Base-by-base conservation (phyloP, 2,329 filamentous ascomycete genomes). In the Clonostachys rosea region DNA sequence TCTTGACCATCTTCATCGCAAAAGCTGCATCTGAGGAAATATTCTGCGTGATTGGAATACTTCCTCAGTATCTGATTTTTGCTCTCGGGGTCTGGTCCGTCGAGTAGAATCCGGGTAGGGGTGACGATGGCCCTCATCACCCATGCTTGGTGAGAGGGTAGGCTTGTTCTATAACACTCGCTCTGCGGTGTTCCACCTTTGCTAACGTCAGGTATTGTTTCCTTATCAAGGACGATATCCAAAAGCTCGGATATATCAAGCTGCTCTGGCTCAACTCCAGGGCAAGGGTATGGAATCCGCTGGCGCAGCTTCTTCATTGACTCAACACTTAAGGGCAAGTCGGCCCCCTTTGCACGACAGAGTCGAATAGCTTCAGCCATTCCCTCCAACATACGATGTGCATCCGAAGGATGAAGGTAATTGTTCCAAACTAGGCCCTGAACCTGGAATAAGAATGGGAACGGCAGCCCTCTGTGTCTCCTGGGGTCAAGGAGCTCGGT, bases 41-140 rank as follows among this genome's bases (percentile, higher is more conserved):
- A 73, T 42, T 87, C 79, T 2, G 75, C 75, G 47, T 83, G 70
- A 0, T 75, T 56, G 1, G 73, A 62, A 52, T 83, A 89, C 52
- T 80, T 79, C n/a, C 87, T 78, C 14, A 91, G 67, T 4, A 91
- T 79, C 5, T 86, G 74, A 56, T 91, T 91, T 49, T 81, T 84
- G 7, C 78, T 78, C 58, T 89, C 87, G 1, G 78, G 67, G 44
- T 85, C 82, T 0, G 84, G 84, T 0, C 84, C 84, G 8, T 72
- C 67, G 1, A 87, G 68, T 17, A 69, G 71, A 17, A 80, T 69
- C 2, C 79, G 71, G 1, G 79, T 75, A 0, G 84, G 84, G 0
- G 83, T 87, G 10, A 88, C 74, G 35, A 69, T 65, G 11, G 73
- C 77, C 37, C 77, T 77, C 57, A 82, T 74, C 6, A 85, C 68